A percentile compares a stretch with the other conserved stretches of the same genome.
These are phyloP conservation scores for Erodium trifolium DNA, from an alignment of 441 rosid species.

Conservation along the genomic window DNA sequence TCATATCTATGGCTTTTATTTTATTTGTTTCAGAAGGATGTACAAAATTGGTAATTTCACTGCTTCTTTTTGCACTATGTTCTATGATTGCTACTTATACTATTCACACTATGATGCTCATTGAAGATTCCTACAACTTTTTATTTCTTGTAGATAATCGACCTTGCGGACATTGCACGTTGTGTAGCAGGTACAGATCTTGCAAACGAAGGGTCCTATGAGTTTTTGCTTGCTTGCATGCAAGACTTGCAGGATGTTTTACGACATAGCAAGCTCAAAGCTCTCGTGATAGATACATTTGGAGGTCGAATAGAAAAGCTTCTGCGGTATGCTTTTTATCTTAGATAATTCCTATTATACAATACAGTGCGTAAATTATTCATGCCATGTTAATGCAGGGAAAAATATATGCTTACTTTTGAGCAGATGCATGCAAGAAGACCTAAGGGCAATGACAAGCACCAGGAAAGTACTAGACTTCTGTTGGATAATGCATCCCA, in stretches of 20 bases:
- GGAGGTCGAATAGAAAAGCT: conserved; percentile 73
- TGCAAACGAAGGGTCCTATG: conserved; percentile 51
- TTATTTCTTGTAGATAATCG: conserved; percentile 51
- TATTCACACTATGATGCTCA: not conserved
- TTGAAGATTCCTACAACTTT: conserved; percentile 4
- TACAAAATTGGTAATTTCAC: conserved; percentile 8
- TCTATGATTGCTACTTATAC: conserved; percentile 1
- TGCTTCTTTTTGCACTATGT: not conserved
- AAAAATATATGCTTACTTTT: conserved; percentile 65
- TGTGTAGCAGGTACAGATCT: conserved; percentile 65
- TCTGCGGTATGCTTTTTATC: conserved; percentile 38
- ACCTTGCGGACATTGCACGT: conserved; percentile 78
- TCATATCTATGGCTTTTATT: not conserved
- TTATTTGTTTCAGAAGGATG: not conserved
- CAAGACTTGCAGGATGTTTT: conserved; percentile 72
- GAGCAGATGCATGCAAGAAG: conserved; percentile 41
- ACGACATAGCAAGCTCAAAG: conserved; percentile 57
- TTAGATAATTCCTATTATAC: conserved; percentile 12
- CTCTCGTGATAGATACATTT: conserved; percentile 75
- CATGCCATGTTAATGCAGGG: conserved; percentile 40
- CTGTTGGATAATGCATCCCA: conserved; percentile 41
- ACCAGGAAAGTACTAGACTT: conserved; percentile 35
- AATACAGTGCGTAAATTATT: conserved; percentile 17
- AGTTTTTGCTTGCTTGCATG: conserved; percentile 65
- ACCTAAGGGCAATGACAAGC: conserved; percentile 31